Evolutionary conservation across 352 stramenopile species (phyloP).

Genomic region (Globisporangium lucens): DNA sequence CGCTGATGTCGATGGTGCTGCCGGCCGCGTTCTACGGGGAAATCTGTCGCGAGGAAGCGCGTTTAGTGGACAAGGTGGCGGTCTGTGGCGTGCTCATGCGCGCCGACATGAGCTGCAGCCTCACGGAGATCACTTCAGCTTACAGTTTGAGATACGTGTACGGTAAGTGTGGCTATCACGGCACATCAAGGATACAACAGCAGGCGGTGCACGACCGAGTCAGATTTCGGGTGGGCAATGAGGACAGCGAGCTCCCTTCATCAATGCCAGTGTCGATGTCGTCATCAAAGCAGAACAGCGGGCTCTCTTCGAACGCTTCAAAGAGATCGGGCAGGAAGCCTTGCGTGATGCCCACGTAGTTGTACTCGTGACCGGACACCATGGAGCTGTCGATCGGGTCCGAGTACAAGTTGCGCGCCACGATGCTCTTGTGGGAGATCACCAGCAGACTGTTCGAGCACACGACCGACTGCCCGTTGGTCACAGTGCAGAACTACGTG

Average conservation of each 20-base stretch:
- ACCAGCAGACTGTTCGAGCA: constrained; percentile 80
- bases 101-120: no score
- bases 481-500: constrained; percentile 71
- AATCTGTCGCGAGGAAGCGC: no score
- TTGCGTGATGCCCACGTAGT: constrained; percentile 80
- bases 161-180: no score
- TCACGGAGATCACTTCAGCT: no score
- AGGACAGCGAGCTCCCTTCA: constrained; percentile 22
- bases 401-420: constrained; percentile 70
- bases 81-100: no score
- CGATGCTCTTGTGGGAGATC: constrained; percentile 65
- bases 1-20: constrained; percentile 57
- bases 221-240: constrained; percentile 23
- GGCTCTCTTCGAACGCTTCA: constrained; percentile 78
- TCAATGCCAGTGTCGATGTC: constrained; percentile 33
- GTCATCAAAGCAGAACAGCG: constrained; percentile 61
- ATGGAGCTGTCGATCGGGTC: constrained; percentile 82
- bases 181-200: constrained; percentile 30
- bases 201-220: constrained; percentile 62
- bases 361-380: constrained; percentile 77
- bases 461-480: constrained; percentile 79
- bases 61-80: constrained; percentile 29
- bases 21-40: constrained; percentile 66
- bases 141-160: no score
- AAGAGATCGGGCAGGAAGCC: constrained; percentile 78